These are phyloP conservation scores for Aureobasidium pullulans DNA, from an alignment of 2,329 filamentous ascomycete species.

Conservation along the genomic window DNA sequence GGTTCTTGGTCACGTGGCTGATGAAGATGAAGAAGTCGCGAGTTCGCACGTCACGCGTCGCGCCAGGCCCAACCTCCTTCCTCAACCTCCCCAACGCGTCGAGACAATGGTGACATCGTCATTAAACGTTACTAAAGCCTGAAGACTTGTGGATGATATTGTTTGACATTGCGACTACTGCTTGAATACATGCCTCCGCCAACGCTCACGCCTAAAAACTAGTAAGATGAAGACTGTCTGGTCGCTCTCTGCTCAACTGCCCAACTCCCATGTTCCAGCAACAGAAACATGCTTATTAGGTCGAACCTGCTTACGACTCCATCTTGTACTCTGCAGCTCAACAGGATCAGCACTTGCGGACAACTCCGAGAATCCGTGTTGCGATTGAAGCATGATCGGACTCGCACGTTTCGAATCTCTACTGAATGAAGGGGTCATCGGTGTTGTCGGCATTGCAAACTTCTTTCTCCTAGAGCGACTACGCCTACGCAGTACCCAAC, in stretches of 20 bases:
- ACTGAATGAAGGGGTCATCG: neutral
- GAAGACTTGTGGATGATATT: no score
- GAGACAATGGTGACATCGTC: neutral
- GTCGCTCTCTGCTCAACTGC: neutral
- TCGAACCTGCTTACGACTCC: neutral
- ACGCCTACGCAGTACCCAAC: neutral
- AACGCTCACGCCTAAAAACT: no score
- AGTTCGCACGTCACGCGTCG: neutral
- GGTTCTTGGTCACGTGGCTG: no score
- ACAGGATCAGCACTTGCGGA: neutral
- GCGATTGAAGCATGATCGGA: neutral
- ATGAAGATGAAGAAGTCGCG: neutral
- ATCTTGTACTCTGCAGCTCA: neutral
- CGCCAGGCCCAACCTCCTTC: neutral
- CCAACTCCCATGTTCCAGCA: neutral
- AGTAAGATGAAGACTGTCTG: no score
- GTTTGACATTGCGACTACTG: no score
- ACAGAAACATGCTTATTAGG: neutral
- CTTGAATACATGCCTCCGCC: no score
- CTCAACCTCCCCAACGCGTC: no score
- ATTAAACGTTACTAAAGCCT: neutral
- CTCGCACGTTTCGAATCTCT: neutral
- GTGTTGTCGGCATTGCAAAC: neutral
- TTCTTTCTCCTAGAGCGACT: neutral
- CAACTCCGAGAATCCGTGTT: neutral